Evolutionary conservation across 148 eudicot genomes (phyloP).

Genomic region (Diospyros kaki): DNA sequence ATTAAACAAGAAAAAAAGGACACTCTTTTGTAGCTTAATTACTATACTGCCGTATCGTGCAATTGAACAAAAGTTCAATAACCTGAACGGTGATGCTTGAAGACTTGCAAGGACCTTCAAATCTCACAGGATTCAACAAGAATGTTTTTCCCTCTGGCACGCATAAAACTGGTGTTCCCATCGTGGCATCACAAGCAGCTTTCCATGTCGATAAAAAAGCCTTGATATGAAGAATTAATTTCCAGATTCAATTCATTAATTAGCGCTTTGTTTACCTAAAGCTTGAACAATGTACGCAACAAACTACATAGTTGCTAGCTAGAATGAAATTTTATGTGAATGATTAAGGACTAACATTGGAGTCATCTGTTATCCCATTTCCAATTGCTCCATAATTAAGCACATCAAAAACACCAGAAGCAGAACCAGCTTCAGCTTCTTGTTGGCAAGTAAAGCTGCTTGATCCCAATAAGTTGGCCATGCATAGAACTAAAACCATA

Average conservation of each 20-base stretch:
- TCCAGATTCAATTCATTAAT: no score
- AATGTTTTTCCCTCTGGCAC: conserved; percentile 25
- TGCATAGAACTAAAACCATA: conserved; percentile 9
- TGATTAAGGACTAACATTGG: conserved; percentile 7
- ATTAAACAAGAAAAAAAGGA: no score
- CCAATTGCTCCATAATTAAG: conserved; percentile 28
- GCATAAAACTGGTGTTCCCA: background rate
- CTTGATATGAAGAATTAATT: conserved; percentile 11
- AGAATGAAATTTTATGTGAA: no score
- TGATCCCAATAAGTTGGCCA: background rate
- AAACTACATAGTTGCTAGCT: no score
- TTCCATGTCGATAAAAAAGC: conserved; percentile 37
- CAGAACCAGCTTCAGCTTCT: no score
- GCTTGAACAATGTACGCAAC: no score
- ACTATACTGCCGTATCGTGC: no score
- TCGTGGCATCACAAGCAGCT: conserved; percentile 20
- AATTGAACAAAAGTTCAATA: background rate
- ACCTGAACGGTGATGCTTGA: conserved; percentile 26
- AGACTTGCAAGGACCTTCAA: conserved; percentile 43
- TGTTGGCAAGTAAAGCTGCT: conserved; percentile 6
- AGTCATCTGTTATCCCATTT: conserved; percentile 30
- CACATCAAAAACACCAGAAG: conserved; percentile 11
- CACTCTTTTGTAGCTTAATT: no score
- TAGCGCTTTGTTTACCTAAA: no score
- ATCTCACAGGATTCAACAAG: conserved; percentile 19